A percentile compares a stretch with the other conserved stretches of the same genome.
Conservation (phyloP, 2,329 filamentous ascomycete species). For the Aspergillus sp. region DNA sequence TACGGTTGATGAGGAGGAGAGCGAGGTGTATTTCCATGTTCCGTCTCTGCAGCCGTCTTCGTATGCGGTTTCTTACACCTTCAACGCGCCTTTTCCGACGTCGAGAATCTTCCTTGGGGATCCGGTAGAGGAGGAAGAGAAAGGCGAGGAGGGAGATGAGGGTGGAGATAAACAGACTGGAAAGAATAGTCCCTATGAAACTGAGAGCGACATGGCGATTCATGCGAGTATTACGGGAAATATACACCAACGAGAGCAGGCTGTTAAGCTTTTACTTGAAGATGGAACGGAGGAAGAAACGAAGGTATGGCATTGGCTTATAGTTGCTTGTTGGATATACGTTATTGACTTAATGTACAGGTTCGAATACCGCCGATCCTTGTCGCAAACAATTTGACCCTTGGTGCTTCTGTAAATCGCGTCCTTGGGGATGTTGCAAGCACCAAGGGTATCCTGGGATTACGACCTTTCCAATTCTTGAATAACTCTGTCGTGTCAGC, state of each 20-base stretch:
- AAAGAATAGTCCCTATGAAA: constrained; percentile 7
- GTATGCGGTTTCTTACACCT: constrained; percentile 28
- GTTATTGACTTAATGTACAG: constrained; percentile 17
- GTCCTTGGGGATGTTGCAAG: constrained; percentile 21
- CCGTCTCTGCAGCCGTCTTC: constrained; percentile 20
- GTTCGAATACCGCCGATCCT: constrained; percentile 24
- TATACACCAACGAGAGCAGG: constrained; percentile 18
- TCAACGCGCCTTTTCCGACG: constrained; percentile 29
- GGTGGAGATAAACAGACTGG: constrained; percentile 5
- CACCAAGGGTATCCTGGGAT: constrained; percentile 22
- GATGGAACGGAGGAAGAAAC: constrained; percentile 21
- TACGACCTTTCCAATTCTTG: constrained; percentile 26
- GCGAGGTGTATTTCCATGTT: constrained; percentile 23
- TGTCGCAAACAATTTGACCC: constrained; percentile 20
- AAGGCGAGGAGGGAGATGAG: constrained; percentile 11
- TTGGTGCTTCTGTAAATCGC: constrained; percentile 29
- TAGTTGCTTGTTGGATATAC: background rate
- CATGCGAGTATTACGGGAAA: constrained; percentile 27
- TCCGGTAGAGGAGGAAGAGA: constrained; percentile 13
- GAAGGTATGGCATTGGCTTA: constrained; percentile 15
- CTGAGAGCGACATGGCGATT: constrained; percentile 21
- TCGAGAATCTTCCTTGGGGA: constrained; percentile 14
- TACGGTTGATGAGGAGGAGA: constrained; percentile 21
- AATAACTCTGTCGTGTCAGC: constrained; percentile 24
- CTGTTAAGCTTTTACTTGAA: constrained; percentile 16